These are phyloP conservation scores for Pythium insidiosum DNA, from an alignment of 352 stramenopile species.

Conservation along the genomic window DNA sequence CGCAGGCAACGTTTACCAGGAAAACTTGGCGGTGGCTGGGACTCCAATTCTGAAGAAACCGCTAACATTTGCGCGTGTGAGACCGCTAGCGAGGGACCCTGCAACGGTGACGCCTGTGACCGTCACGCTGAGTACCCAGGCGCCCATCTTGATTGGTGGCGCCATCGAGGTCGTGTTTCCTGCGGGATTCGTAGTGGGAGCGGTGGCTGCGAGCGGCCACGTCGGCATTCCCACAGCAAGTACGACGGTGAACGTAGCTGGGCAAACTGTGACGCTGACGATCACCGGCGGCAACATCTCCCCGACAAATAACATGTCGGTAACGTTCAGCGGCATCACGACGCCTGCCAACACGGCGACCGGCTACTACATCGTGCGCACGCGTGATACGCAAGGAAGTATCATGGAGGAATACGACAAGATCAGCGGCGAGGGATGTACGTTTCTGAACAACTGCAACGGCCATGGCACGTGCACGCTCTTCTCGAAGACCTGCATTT, in stretches of 20 bases:
- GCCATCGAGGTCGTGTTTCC: constrained; percentile 48
- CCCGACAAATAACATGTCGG: constrained; percentile 17
- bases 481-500: constrained; percentile 77
- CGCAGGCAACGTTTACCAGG: constrained; percentile 30
- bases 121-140: constrained; percentile 29
- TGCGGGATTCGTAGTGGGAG: constrained; percentile 21
- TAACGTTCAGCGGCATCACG: constrained; percentile 39
- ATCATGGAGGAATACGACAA: constrained; percentile 47
- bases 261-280: constrained; percentile 20
- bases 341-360: constrained; percentile 31
- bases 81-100: constrained; percentile 26
- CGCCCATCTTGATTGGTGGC: constrained; percentile 28
- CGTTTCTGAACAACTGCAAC: constrained; percentile 79
- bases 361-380: constrained; percentile 47
- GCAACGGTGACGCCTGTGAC: constrained; percentile 27
- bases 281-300: constrained; percentile 24
- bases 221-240: constrained; percentile 27
- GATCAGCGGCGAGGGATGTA: constrained; percentile 63
- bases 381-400: constrained; percentile 24
- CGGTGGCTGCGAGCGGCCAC: constrained; percentile 17
- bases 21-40: constrained; percentile 26
- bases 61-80: constrained; percentile 37
- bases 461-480: constrained; percentile 83
- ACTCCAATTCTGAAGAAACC: constrained; percentile 63
- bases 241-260: constrained; percentile 18